Base-by-base conservation (phyloP, 371 early-diverging fungal genomes). In the Apophysomyces ossiformis region DNA sequence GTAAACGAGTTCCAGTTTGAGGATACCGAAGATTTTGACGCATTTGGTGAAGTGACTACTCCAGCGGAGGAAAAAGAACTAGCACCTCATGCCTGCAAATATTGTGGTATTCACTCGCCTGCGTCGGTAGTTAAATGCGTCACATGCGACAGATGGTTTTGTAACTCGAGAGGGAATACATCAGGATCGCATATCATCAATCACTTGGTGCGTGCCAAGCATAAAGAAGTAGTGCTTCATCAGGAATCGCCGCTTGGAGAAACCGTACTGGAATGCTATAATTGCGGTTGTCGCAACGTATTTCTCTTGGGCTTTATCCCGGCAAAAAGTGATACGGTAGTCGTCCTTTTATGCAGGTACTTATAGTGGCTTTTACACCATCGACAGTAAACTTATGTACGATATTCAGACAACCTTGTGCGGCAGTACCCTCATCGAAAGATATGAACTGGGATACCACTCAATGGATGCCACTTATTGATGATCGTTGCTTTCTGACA, bases 261-360 rank as follows among this genome's bases (percentile, higher is more conserved):
- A 64, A 94, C 96, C 5, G 85, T 92, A 0, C 83, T 98, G 64
- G 97, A 98, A 76, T 99, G 99, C 78, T 98, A 96, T 78, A 93
- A 96, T 78, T 99, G 99, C 79, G 96, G 97, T 13, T 93, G 91
- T 69, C 86, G 93, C 50, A 99, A 99, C 71, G 92, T 96, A 15
- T 99, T 99, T 72, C 84, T 96, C 64, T 89, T 99, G 32, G 99
- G 99, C 0, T 99, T 97, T 71, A 97, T 98, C 67, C 98, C 99
- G 4, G 99, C 99, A 16, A 99, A 99, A 76, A 89, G 92, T 50
- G 97, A 97, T 73, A 96, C 97, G 0, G 98, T 99, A 0, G 98
- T 99, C 0, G 98, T 99, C 5, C 78, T 99, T 37, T 87, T 99
- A 54, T 99, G 99, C 85, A 85, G 96, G 93, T 94, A 83, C 67